Base-by-base conservation (phyloP, 1,139 yeast genomes). In the Hansenula sp. region DNA sequence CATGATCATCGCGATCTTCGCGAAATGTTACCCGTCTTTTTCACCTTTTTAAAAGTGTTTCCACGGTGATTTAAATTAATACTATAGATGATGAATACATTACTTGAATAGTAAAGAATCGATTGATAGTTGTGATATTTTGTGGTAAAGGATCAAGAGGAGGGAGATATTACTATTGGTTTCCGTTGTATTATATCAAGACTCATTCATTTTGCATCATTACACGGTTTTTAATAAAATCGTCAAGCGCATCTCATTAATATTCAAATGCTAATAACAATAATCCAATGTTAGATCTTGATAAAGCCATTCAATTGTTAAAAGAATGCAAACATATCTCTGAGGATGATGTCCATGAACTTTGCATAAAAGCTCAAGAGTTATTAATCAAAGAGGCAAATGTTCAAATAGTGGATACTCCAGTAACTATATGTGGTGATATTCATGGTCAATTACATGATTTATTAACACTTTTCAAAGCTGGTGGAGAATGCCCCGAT, bases 371-470 rank as follows among this genome's bases (percentile, higher is more conserved):
- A 75, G 96, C 96, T n/a, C 86, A 88, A 55, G 97, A 92, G 50
- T 82, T 92, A 32, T 71, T 92, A 52, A 90, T 89, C 60, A 81
- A 78, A 52, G 98, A 94, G 67, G 85, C 90, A 49, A 92, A 94
- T 61, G 96, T 92, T 37, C 96, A 90, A 59, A 89, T 90, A 7
- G 96, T 92, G 32, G 87, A 83, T 53, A 94, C 96, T 1, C 98
- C 98, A 3, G 96, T 88, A 37, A 90, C 97, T n/a, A 87, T 92
- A 38, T 94, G 98, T 67, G 99, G 99, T 41, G 97, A 92, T 61
- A 92, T 92, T 32, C 98, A 92, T 61, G 98, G 98, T 14, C 98
- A 92, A 65, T 77, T 92, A 49, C 97, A 94, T 65, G 98, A 92
- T 64, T 68, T 92, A 49, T 70, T 92, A 63, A 95, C 95, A 47